phyloP scores from a whole-genome alignment of 495 filamentous ascomycete genomes.

The Symbiotaphrina buchneri region DNA sequence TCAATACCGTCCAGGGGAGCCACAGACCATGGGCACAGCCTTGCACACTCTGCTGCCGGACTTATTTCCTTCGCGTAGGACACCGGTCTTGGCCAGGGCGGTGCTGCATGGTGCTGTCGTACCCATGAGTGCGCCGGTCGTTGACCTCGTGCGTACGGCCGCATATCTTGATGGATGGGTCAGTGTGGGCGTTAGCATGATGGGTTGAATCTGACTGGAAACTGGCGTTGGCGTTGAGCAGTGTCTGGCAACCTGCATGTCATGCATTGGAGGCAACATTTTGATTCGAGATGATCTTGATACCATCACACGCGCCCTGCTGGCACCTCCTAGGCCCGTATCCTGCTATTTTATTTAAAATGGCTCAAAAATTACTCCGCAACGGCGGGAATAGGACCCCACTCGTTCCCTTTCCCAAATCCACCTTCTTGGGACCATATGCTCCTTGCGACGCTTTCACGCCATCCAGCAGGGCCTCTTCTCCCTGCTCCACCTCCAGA shows the following conservation, averaged over 20 bases:
- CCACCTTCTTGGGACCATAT: conserved; percentile 33
- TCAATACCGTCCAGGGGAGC: conserved; percentile 30
- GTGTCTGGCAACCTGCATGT: too few species aligned
- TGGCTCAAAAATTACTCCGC: conserved; percentile 23
- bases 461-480: too few species aligned
- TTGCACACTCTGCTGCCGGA: conserved; percentile 57
- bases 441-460: too few species aligned
- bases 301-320: too few species aligned
- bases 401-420: conserved; percentile 20
- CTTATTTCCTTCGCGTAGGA: conserved; percentile 71
- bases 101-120: conserved; percentile 74
- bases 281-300: too few species aligned
- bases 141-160: conserved; percentile 60
- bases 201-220: too few species aligned
- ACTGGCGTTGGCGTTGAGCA: too few species aligned
- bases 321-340: too few species aligned
- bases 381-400: conserved; percentile 33
- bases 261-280: too few species aligned
- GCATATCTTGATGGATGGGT: conserved; percentile 88
- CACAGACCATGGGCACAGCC: conserved; percentile 61
- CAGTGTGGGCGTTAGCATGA: conserved; percentile 67
- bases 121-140: conserved; percentile 61
- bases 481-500: too few species aligned
- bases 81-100: conserved; percentile 73
- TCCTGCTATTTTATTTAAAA: too few species aligned